Base-by-base conservation (phyloP, 2,329 filamentous ascomycete species). In the Penicillium concentricum region DNA sequence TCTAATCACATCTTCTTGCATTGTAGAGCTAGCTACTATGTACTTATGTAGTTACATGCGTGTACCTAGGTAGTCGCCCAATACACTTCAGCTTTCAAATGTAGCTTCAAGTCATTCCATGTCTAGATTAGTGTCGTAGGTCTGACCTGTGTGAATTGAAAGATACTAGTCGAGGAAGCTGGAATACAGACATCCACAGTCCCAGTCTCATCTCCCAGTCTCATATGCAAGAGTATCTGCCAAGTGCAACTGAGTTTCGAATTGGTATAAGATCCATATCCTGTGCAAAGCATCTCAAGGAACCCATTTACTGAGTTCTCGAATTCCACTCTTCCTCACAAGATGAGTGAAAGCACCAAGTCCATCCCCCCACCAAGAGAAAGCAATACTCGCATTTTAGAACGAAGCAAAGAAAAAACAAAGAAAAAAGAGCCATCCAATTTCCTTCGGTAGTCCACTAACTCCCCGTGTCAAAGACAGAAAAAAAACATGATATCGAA, bases 341-440 rank as follows among this genome's bases (percentile, higher is more conserved):
- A 46, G 4, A n/a, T n/a, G 26, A 43, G 18, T 50, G 9, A 41
- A 22, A 20, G 18, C 13, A 26, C n/a, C 15, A 20, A 20, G 12
- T 2, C 26, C 26, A 18, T 45, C n/a, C n/a, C 30, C 30, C 16
- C 30, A 20, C 18, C 26, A 30, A 22, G 49, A 28, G 39, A 45
- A 34, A 52, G 20, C 15, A 18, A 43, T 43, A 34, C 24, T 13
- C 30, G 28, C 39, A 45, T 26, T 34, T 32, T 35, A 26, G 30
- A 42, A 26, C 13, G 16, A 41, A 34, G n/a, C n/a, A 51, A 38
- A 51, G 32, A 39, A 30, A 45, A 35, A 47, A 54, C 42, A 50
- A 46, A 59, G 48, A n/a, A 59, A 61, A 55, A 56, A 50, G 54
- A 57, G 57, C 54, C 54, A 64, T 54, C 58, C 55, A 59, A 58